Conservation (phyloP, 306 rosid genomes). For the Gastrolobium bilobum region DNA sequence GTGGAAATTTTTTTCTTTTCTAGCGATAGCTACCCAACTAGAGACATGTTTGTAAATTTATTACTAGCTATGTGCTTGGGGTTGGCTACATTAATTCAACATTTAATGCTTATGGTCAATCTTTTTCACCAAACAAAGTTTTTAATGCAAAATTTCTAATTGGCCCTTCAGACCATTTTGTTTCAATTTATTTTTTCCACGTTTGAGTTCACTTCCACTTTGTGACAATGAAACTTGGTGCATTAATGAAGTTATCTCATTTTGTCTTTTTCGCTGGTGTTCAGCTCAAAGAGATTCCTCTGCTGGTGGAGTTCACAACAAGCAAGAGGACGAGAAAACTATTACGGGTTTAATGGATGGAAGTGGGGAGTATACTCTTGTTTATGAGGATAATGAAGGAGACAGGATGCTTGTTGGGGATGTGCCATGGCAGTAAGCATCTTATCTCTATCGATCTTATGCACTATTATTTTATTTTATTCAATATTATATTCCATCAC, state of each 20-base stretch:
- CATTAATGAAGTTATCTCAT: constrained; percentile 10
- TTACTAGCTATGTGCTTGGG: not conserved
- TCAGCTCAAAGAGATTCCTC: constrained; percentile 90
- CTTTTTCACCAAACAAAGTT: constrained; percentile 46
- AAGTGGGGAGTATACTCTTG: constrained; percentile 98
- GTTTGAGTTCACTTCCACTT: not conserved
- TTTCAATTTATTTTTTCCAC: not conserved
- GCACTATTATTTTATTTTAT: constrained; percentile 43
- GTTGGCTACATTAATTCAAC: constrained; percentile 32
- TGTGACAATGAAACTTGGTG: not conserved
- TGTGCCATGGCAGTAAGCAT: constrained; percentile 99
- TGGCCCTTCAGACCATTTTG: constrained; percentile 16
- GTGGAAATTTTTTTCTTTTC: not conserved
- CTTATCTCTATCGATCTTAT: constrained; percentile 52
- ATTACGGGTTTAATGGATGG: constrained; percentile 85
- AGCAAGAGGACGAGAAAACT: constrained; percentile 73
- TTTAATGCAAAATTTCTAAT: constrained; percentile 17
- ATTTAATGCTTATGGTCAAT: constrained; percentile 46
- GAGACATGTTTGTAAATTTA: not conserved
- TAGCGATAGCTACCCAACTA: not conserved
- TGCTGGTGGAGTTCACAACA: constrained; percentile 69
- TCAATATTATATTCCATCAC: constrained; percentile 39
- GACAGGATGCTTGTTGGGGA: constrained; percentile 99
- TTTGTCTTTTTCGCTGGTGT: constrained; percentile 22
- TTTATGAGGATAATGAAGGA: constrained; percentile 99